Percentiles rank a stretch among this genome's conserved stretches.
These are phyloP conservation scores for Decorospora gaudefroyi DNA, from an alignment of 2,329 filamentous ascomycete species.

Conservation along the genomic window DNA sequence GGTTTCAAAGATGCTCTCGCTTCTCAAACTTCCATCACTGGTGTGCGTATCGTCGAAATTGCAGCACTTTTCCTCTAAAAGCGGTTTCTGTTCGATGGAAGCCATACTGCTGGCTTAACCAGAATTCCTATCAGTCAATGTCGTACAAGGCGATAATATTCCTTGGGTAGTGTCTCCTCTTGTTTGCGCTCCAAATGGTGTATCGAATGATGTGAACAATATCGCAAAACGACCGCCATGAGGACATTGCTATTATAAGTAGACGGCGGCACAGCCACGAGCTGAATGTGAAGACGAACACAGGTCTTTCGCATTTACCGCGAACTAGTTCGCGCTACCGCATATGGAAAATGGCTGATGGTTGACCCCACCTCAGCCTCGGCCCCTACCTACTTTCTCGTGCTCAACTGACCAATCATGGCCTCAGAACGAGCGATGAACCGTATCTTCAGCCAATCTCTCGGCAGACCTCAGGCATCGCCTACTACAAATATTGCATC, in stretches of 20 bases:
- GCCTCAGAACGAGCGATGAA: background rate
- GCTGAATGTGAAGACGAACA: conserved; percentile 5
- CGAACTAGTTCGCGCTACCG: conserved; percentile 15
- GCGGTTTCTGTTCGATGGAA: conserved; percentile 15
- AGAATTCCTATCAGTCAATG: background rate
- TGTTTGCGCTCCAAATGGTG: too few species aligned
- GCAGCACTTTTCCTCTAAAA: conserved; percentile 22
- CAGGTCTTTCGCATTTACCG: conserved; percentile 8
- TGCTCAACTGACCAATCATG: conserved; percentile 14
- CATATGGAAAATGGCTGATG: conserved; percentile 31
- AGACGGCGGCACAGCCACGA: conserved; percentile 4
- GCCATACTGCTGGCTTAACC: conserved; percentile 14
- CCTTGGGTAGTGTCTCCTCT: background rate
- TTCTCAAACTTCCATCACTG: background rate
- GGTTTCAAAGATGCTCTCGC: background rate
- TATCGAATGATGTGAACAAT: background rate
- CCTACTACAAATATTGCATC: background rate
- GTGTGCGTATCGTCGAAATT: conserved; percentile 6
- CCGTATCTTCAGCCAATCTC: conserved; percentile 1
- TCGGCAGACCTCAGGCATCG: conserved; percentile 3
- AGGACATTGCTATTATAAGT: conserved; percentile 9
- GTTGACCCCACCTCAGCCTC: conserved; percentile 29
- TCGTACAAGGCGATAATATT: background rate
- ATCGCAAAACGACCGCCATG: background rate
- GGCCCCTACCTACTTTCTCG: conserved; percentile 2